Conservation (phyloP, 192 early-diverging fungal genomes). For the Podila clonocystis region DNA sequence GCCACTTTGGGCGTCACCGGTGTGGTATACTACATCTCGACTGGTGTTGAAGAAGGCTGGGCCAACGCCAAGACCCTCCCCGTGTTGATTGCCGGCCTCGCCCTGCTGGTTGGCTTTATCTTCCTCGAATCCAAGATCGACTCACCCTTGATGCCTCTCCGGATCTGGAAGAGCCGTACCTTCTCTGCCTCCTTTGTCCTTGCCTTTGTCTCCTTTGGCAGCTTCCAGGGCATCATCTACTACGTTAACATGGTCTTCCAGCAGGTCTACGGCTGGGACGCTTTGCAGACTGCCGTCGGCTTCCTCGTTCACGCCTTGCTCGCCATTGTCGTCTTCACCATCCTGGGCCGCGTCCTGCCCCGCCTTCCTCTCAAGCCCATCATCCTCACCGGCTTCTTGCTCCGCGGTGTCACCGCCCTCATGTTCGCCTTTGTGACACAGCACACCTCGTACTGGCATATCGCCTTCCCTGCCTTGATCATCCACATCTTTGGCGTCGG, state of each 20-base stretch:
- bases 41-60: constrained; percentile 47
- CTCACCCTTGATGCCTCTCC: constrained; percentile 52
- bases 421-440: constrained; percentile 31
- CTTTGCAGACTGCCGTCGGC: constrained; percentile 55
- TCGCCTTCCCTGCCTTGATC: constrained; percentile 46
- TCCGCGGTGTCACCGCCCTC: constrained; percentile 23
- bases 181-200: constrained; percentile 54
- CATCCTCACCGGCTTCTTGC: constrained; percentile 26
- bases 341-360: constrained; percentile 51
- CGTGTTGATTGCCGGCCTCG: constrained; percentile 13
- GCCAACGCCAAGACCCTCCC: constrained; percentile 41
- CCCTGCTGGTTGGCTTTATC: constrained; percentile 43
- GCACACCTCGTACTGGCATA: constrained; percentile 28
- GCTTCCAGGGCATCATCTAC: constrained; percentile 52
- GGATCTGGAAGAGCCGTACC: constrained; percentile 50
- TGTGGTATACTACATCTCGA: constrained; percentile 44
- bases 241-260: constrained; percentile 57
- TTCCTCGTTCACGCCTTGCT: constrained; percentile 54
- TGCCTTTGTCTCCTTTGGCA: constrained; percentile 42
- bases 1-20: constrained; percentile 37
- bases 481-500: constrained; percentile 36
- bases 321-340: constrained; percentile 36
- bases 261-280: constrained; percentile 49
- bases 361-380: constrained; percentile 20
- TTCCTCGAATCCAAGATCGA: constrained; percentile 33